These are phyloP conservation scores for Yamadazyma dendronema DNA, from an alignment of 1,139 yeast genomes.

Conservation along the genomic window DNA sequence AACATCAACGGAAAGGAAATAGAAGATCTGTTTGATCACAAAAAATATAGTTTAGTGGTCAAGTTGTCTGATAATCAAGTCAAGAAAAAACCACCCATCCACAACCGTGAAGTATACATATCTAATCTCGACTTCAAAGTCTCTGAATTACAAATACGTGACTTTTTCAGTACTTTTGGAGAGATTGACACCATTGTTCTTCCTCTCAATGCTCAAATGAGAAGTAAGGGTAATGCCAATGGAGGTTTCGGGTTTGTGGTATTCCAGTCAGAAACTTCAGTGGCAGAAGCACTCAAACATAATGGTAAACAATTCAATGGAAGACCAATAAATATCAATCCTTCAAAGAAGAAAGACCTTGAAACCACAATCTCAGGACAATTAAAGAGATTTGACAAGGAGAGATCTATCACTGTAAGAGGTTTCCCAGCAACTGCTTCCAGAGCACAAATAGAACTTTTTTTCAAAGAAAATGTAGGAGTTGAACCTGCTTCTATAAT, in stretches of 20 bases:
- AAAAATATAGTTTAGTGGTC: slow-evolving; percentile 18
- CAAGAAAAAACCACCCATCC: slow-evolving; percentile 13
- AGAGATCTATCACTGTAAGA: slow-evolving; percentile 39
- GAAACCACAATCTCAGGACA: slow-evolving; percentile 3
- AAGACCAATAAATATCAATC: slow-evolving; percentile 41
- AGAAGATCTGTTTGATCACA: slow-evolving; percentile 19
- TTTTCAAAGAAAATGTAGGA: slow-evolving; percentile 34
- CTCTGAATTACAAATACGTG: slow-evolving; percentile 25
- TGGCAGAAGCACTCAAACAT: slow-evolving; percentile 37
- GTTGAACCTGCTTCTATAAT: slow-evolving; percentile 36
- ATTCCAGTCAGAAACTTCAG: slow-evolving; percentile 37
- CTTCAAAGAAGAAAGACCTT: slow-evolving; percentile 11
- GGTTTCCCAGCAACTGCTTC: slow-evolving; percentile 49
- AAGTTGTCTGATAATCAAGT: slow-evolving; percentile 16
- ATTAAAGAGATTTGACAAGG: slow-evolving; percentile 24
- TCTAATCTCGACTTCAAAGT: slow-evolving; percentile 67
- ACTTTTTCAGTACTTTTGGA: slow-evolving; percentile 28
- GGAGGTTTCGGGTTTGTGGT: slow-evolving; percentile 61
- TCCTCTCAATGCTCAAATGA: slow-evolving; percentile 39
- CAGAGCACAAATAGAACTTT: slow-evolving; percentile 35
- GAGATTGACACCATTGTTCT: slow-evolving; percentile 49
- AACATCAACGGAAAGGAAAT: slow-evolving; percentile 38
- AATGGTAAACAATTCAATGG: slow-evolving; percentile 39
- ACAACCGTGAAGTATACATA: slow-evolving; percentile 46
- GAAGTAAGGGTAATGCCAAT: slow-evolving; percentile 27